phyloP scores from a whole-genome alignment of 1,139 yeast genomes.

The Debaryomycetaceae sp. region DNA sequence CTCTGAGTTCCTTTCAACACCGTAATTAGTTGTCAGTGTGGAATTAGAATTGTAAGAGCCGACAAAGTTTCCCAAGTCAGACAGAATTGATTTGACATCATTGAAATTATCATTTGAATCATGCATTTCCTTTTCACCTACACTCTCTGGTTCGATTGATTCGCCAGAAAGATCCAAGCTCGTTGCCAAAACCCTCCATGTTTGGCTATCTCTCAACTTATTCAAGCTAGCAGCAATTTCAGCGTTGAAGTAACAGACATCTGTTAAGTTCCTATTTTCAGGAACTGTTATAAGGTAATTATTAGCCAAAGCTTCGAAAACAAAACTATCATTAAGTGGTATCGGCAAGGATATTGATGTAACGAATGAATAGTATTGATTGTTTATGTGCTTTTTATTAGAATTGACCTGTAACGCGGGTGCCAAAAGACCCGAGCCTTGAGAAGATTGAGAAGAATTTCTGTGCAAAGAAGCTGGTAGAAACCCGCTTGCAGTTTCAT shows the following conservation, averaged over 20 bases:
- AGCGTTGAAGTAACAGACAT: conserved; percentile 60
- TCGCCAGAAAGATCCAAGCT: conserved; percentile 26
- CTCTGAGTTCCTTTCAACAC: conserved; percentile 14
- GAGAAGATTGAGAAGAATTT: conserved; percentile 36
- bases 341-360: conserved; percentile 44
- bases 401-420: not conserved
- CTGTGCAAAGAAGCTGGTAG: conserved; percentile 16
- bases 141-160: not conserved
- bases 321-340: conserved; percentile 38
- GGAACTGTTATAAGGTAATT: conserved; percentile 44
- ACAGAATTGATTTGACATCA: conserved; percentile 32
- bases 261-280: conserved; percentile 47
- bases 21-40: conserved; percentile 41
- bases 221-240: conserved; percentile 54
- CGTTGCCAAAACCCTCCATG: conserved; percentile 65
- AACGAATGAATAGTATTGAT: conserved; percentile 37
- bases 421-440: conserved; percentile 25
- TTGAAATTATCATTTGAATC: not conserved
- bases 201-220: conserved; percentile 57
- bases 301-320: conserved; percentile 41
- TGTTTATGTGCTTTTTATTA: not conserved
- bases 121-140: not conserved
- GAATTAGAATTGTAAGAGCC: conserved; percentile 47
- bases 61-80: conserved; percentile 41
- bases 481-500: not conserved